phyloP scores from a whole-genome alignment of 257 asterid species.

The Fraxinus pennsylvanica region DNA sequence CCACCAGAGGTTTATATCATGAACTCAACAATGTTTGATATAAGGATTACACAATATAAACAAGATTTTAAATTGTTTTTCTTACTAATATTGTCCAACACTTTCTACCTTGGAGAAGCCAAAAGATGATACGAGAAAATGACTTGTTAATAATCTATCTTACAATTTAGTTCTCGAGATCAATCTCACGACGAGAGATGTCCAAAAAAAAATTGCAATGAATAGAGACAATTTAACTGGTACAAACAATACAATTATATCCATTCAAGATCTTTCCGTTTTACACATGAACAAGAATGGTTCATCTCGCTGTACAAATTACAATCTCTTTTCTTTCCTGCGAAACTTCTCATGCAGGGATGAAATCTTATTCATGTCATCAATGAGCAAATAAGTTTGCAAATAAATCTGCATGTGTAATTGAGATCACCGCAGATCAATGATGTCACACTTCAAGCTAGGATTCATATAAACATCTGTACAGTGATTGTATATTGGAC shows the following conservation, averaged over 20 bases:
- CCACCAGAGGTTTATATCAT: no score
- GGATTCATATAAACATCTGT: slow-evolving; percentile 89
- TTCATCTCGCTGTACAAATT: background rate
- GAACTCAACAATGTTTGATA: no score
- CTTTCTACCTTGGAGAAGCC: no score
- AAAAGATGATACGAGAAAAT: background rate
- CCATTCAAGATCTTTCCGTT: background rate
- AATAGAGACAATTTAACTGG: background rate
- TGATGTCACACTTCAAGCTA: slow-evolving; percentile 73
- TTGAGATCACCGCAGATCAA: slow-evolving; percentile 73
- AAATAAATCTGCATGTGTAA: slow-evolving; percentile 8
- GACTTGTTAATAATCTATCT: background rate
- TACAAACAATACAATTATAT: background rate
- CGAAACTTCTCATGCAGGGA: background rate
- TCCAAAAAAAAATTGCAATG: background rate
- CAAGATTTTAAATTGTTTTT: no score
- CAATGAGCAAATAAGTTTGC: slow-evolving; percentile 21
- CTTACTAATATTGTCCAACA: no score
- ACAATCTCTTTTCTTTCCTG: background rate
- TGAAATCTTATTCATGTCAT: slow-evolving; percentile 20
- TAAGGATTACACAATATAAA: no score
- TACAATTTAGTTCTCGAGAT: background rate
- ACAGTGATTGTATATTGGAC: slow-evolving; percentile 88
- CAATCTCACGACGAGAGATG: background rate
- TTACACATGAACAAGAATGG: background rate